Evolutionary conservation across 2,329 filamentous ascomycete genomes (phyloP).

Genomic region (Colletotrichum cuscutae): DNA sequence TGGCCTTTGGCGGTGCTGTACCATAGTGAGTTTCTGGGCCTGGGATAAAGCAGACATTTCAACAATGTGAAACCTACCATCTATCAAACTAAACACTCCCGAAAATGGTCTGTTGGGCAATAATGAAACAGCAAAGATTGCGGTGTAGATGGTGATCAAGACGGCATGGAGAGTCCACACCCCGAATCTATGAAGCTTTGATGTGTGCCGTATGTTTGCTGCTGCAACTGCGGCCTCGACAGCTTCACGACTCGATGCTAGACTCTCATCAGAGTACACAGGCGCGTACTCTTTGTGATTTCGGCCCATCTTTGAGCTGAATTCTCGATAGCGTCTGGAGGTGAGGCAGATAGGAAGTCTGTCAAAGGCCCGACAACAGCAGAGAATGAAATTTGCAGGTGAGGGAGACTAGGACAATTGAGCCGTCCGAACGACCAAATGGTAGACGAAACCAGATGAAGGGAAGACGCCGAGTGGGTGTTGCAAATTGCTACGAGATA

Average conservation of each 20-base stretch:
- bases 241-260: slow-evolving; percentile 9
- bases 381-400: too few relatives aligned
- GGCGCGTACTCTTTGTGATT: slow-evolving; percentile 6
- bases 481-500: background rate
- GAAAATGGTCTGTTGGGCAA: background rate
- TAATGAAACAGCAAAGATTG: slow-evolving; percentile 1
- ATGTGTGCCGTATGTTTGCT: background rate
- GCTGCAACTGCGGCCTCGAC: slow-evolving; percentile 1
- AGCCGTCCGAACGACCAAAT: background rate
- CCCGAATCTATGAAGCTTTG: background rate
- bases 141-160: slow-evolving; percentile 15
- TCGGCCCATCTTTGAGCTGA: background rate
- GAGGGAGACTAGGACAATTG: too few relatives aligned
- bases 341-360: background rate
- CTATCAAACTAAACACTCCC: slow-evolving; percentile 22
- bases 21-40: background rate
- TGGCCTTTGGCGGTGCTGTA: slow-evolving; percentile 11
- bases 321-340: background rate
- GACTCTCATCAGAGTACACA: slow-evolving; percentile 16
- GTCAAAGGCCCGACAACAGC: background rate
- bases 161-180: slow-evolving; percentile 18
- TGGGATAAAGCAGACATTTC: too few relatives aligned
- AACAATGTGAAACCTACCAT: background rate
- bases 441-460: background rate
- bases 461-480: background rate